Evolutionary conservation across 257 asterid genomes (phyloP).

Genomic region (Jasminum sambac): DNA sequence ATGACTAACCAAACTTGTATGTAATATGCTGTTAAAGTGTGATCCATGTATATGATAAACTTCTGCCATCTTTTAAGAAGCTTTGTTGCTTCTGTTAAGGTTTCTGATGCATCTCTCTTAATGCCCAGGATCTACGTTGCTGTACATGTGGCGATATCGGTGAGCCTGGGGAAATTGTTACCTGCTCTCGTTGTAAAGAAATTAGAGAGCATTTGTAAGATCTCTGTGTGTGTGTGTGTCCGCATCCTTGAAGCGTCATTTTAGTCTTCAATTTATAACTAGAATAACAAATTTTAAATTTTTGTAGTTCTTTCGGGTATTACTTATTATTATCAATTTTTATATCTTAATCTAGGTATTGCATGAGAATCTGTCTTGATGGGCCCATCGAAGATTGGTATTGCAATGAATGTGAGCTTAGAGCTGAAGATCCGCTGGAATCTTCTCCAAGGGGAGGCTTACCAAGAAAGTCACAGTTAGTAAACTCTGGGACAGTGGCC

Average conservation of each 20-base stretch:
- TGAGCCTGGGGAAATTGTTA: constrained; percentile 33
- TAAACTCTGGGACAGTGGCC: constrained; percentile 9
- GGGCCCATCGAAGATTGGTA: constrained; percentile 36
- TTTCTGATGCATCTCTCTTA: constrained; percentile 18
- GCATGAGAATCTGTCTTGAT: constrained; percentile 34
- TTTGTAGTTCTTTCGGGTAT: not conserved
- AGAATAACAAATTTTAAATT: not conserved
- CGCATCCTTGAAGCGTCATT: not conserved
- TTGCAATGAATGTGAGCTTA: constrained; percentile 48
- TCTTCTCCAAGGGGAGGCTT: constrained; percentile 21
- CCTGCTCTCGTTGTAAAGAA: constrained; percentile 54
- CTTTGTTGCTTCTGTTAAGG: not conserved
- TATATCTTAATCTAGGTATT: constrained; percentile 47
- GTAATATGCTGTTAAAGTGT: not conserved
- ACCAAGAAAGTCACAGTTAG: constrained; percentile 12
- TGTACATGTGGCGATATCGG: constrained; percentile 66
- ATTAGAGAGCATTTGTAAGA: constrained; percentile 59
- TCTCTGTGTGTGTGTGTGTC: constrained; percentile 2
- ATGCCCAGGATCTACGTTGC: constrained; percentile 55
- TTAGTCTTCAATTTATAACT: not conserved
- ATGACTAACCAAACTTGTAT: too few species aligned
- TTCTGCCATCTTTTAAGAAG: not conserved
- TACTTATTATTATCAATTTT: not conserved
- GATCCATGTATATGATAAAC: not conserved
- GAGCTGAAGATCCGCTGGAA: constrained; percentile 21